A percentile compares a stretch with the other conserved stretches of the same genome.
Conservation (phyloP, 1,139 yeast species). For the Geotrichum candidum region DNA sequence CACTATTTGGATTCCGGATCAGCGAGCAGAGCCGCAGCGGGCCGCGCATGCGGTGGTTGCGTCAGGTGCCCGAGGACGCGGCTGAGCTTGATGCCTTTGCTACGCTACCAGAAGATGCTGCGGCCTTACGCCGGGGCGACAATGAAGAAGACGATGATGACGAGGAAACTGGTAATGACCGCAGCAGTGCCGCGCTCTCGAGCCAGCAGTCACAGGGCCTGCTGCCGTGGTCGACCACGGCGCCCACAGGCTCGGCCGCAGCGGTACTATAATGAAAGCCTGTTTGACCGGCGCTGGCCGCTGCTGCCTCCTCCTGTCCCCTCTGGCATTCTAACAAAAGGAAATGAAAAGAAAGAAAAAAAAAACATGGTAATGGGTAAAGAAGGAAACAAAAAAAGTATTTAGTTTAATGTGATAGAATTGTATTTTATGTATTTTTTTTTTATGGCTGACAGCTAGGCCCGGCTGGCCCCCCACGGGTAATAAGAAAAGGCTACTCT, state of each 20-base stretch:
- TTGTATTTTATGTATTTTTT: not conserved
- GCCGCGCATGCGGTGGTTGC: slow-evolving; percentile 91
- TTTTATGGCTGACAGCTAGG: not conserved
- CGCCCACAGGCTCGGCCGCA: not conserved
- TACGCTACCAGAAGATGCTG: not conserved
- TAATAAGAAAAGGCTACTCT: not conserved
- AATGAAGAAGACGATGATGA: slow-evolving; percentile 1
- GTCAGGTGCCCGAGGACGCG: slow-evolving; percentile 54
- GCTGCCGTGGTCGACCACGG: not conserved
- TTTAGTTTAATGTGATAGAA: not conserved
- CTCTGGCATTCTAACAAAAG: not conserved
- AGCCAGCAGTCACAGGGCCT: not conserved
- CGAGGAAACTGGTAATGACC: slow-evolving; percentile 3
- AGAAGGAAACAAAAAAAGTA: not conserved
- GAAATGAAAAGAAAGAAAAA: not conserved
- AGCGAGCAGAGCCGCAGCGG: slow-evolving; percentile 74
- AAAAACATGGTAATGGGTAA: not conserved
- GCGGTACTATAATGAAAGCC: slow-evolving; percentile 1
- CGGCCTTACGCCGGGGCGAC: not conserved
- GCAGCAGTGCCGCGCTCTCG: not conserved
- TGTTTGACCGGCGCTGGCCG: not conserved
- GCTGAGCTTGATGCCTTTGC: slow-evolving; percentile 14
- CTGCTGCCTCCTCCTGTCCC: not conserved
- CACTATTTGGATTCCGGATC: slow-evolving; percentile 81
- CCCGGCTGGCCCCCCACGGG: too few species aligned